phyloP scores from a whole-genome alignment of 192 early-diverging fungal species.

The Thamnidium elegans region DNA sequence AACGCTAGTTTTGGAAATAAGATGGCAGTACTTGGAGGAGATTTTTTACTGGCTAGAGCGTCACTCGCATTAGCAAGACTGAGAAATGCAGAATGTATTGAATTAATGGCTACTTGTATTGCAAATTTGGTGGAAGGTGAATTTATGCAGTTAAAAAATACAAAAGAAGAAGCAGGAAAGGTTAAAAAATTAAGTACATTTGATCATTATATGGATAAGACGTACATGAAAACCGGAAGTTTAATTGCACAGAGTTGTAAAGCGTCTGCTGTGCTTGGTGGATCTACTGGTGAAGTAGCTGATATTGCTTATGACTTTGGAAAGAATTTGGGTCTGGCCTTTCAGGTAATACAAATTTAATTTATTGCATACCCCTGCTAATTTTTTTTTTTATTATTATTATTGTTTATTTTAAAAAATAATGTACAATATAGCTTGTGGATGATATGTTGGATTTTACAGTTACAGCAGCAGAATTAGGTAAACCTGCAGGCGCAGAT shows the following conservation, averaged over 20 bases:
- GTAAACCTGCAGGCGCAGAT: slow-evolving; percentile 91
- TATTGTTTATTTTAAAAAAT: slow-evolving; percentile 13
- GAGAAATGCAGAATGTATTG: slow-evolving; percentile 88
- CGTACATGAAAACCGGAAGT: slow-evolving; percentile 92
- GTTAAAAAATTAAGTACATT: slow-evolving; percentile 51
- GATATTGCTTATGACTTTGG: slow-evolving; percentile 88
- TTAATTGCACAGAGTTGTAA: slow-evolving; percentile 92
- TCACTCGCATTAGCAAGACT: slow-evolving; percentile 88
- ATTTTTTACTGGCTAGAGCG: slow-evolving; percentile 91
- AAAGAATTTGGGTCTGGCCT: slow-evolving; percentile 86
- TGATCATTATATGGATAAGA: slow-evolving; percentile 93
- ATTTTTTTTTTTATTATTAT: neutral
- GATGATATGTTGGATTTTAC: slow-evolving; percentile 95
- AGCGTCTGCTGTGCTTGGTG: slow-evolving; percentile 83
- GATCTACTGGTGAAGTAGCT: slow-evolving; percentile 63
- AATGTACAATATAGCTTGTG: slow-evolving; percentile 66
- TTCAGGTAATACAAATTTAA: slow-evolving; percentile 62
- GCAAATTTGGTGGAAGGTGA: slow-evolving; percentile 95
- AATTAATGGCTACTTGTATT: slow-evolving; percentile 89
- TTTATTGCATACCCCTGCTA: neutral
- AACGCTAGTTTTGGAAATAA: slow-evolving; percentile 94
- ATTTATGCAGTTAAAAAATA: slow-evolving; percentile 92
- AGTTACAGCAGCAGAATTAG: slow-evolving; percentile 67
- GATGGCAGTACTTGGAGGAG: slow-evolving; percentile 92
- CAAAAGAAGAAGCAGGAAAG: slow-evolving; percentile 39